A percentile compares a stretch with the other conserved stretches of the same genome.
phyloP scores from a whole-genome alignment of 164 flowering plant species.

The Kingdonia uniflora region DNA sequence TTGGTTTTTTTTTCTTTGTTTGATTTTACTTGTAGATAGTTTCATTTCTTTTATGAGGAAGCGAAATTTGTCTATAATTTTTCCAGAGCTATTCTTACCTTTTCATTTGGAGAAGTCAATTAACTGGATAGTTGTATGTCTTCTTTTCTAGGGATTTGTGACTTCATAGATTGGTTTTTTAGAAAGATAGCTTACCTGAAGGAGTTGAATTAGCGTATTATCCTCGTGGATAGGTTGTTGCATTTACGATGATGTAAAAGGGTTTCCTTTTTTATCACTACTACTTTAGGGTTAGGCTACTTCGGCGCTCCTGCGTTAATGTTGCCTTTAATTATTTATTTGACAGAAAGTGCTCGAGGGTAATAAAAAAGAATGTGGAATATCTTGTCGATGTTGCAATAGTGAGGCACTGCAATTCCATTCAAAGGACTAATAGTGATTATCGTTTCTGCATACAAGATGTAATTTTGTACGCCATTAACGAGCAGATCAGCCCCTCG shows the following conservation, averaged over 20 bases:
- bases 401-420: slow-evolving; percentile 36
- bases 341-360: slow-evolving; percentile 65
- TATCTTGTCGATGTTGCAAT: slow-evolving; percentile 72
- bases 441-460: background rate
- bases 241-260: background rate
- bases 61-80: slow-evolving; percentile 13
- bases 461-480: slow-evolving; percentile 5
- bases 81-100: slow-evolving; percentile 76
- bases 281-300: too few relatives aligned
- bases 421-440: background rate
- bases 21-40: too few relatives aligned
- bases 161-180: slow-evolving; percentile 74
- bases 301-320: background rate
- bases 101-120: slow-evolving; percentile 4
- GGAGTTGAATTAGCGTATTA: slow-evolving; percentile 80
- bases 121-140: slow-evolving; percentile 6
- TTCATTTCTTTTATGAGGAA: too few relatives aligned
- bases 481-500: slow-evolving; percentile 82
- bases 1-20: slow-evolving; percentile 43
- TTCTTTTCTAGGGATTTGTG: slow-evolving; percentile 50
- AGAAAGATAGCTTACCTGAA: slow-evolving; percentile 60
- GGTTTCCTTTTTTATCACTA: background rate
- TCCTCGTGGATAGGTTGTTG: slow-evolving; percentile 56
- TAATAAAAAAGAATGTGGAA: slow-evolving; percentile 57
- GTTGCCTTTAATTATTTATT: slow-evolving; percentile 7